Conservation (phyloP, 148 eudicot genomes). For the Fallopia convolvulus region DNA sequence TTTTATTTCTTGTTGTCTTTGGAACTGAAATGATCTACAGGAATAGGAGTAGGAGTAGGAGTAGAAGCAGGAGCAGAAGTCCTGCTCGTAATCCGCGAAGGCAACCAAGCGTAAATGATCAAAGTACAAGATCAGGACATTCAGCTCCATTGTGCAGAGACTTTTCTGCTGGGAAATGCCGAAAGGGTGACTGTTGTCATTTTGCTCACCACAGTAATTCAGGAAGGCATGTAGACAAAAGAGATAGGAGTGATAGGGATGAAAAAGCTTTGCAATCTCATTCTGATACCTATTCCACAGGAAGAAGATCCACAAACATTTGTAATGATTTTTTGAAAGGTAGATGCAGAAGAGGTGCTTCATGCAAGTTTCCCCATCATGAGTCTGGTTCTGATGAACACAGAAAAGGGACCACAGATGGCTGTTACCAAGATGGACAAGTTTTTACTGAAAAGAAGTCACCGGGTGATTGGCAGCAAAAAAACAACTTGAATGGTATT, state of each 20-base stretch:
- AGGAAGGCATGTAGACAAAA: slow-evolving; percentile 12
- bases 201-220: slow-evolving; percentile 15
- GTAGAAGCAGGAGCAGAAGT: slow-evolving; percentile 31
- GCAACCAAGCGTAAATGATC: slow-evolving; percentile 13
- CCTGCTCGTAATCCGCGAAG: slow-evolving; percentile 13
- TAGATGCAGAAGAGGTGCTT: slow-evolving; percentile 11
- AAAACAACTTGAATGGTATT: neutral
- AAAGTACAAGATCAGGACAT: slow-evolving; percentile 14
- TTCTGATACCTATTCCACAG: slow-evolving; percentile 9
- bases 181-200: slow-evolving; percentile 19
- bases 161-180: slow-evolving; percentile 24
- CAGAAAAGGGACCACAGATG: slow-evolving; percentile 10
- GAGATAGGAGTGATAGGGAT: slow-evolving; percentile 7
- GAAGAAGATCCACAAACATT: neutral
- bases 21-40: slow-evolving; percentile 6
- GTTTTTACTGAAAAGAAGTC: neutral
- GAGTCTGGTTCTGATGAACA: slow-evolving; percentile 10
- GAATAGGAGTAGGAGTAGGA: slow-evolving; percentile 20
- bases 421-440: slow-evolving; percentile 1
- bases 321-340: slow-evolving; percentile 17
- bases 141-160: slow-evolving; percentile 21
- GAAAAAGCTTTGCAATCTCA: slow-evolving; percentile 10
- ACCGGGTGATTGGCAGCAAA: neutral
- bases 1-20: neutral
- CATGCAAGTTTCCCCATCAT: slow-evolving; percentile 16